Conservation (phyloP, 2,329 filamentous ascomycete genomes). For the Geoglossum cookeanum region DNA sequence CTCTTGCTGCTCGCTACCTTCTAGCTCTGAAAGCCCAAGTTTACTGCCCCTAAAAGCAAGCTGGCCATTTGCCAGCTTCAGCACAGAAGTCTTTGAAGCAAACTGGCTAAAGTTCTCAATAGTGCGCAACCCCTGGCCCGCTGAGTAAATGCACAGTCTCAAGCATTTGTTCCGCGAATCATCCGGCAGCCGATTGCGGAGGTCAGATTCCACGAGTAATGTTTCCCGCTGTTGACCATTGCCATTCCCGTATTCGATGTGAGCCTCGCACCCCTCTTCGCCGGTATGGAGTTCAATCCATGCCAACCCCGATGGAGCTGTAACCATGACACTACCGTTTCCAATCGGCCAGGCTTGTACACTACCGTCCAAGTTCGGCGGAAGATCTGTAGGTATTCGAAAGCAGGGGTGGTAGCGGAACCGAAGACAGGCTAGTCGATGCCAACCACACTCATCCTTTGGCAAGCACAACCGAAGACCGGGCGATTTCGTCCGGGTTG, state of each 20-base stretch:
- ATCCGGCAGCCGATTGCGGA: slow-evolving; percentile 52
- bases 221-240: slow-evolving; percentile 52
- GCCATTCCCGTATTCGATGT: slow-evolving; percentile 59
- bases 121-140: slow-evolving; percentile 51
- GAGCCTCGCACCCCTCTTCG: slow-evolving; percentile 59
- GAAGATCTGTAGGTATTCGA: slow-evolving; percentile 55
- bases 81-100: slow-evolving; percentile 45
- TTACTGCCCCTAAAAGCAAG: slow-evolving; percentile 57
- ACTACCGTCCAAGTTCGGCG: slow-evolving; percentile 44
- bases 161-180: slow-evolving; percentile 49
- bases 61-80: slow-evolving; percentile 60
- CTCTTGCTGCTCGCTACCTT: slow-evolving; percentile 50
- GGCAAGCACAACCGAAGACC: slow-evolving; percentile 52
- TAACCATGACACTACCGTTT: slow-evolving; percentile 53
- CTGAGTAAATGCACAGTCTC: slow-evolving; percentile 55
- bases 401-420: slow-evolving; percentile 88
- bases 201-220: slow-evolving; percentile 51
- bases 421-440: slow-evolving; percentile 69
- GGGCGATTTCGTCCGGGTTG: slow-evolving; percentile 67
- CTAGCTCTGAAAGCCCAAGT: slow-evolving; percentile 52
- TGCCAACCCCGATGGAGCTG: slow-evolving; percentile 62
- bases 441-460: slow-evolving; percentile 79
- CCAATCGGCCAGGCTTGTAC: slow-evolving; percentile 78
- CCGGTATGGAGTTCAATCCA: slow-evolving; percentile 69
- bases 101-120: slow-evolving; percentile 60